phyloP scores from a whole-genome alignment of 441 rosid species.

The Erysimum pusillum region DNA sequence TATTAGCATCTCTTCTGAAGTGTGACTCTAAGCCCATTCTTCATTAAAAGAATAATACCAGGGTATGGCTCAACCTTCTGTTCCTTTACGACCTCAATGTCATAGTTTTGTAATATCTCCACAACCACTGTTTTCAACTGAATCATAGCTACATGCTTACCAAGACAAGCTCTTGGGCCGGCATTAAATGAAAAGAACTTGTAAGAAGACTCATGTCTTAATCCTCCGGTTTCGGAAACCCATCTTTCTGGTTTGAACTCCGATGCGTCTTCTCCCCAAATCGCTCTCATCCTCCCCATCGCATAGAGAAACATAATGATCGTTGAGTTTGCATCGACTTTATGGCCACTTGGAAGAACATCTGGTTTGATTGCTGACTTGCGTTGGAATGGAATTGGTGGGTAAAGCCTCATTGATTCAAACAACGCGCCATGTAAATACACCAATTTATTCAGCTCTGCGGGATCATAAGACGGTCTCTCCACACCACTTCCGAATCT shows the following conservation, averaged over 20 bases:
- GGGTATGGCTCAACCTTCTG: slow-evolving; percentile 18
- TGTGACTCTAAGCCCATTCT: slow-evolving; percentile 15
- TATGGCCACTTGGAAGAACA: slow-evolving; percentile 50
- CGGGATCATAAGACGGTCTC: background rate
- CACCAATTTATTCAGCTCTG: slow-evolving; percentile 35
- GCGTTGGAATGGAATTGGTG: slow-evolving; percentile 43
- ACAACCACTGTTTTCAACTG: slow-evolving; percentile 54
- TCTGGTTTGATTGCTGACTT: slow-evolving; percentile 30
- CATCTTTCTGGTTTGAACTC: slow-evolving; percentile 54
- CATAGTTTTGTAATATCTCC: slow-evolving; percentile 42
- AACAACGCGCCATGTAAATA: slow-evolving; percentile 46
- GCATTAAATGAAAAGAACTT: slow-evolving; percentile 56
- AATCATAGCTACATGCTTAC: slow-evolving; percentile 48
- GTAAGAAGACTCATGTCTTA: slow-evolving; percentile 37
- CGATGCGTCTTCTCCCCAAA: slow-evolving; percentile 47
- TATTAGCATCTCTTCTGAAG: background rate
- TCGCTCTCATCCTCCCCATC: slow-evolving; percentile 42
- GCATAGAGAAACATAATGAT: slow-evolving; percentile 37
- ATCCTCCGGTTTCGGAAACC: slow-evolving; percentile 42
- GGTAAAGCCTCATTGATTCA: slow-evolving; percentile 49
- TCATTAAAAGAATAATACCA: slow-evolving; percentile 1
- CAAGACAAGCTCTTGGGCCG: slow-evolving; percentile 61
- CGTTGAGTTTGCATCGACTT: slow-evolving; percentile 3
- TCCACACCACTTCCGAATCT: background rate
- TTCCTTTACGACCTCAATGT: slow-evolving; percentile 30